Conservation (phyloP, 148 eudicot genomes). For the Vaccinium macrocarpon region DNA sequence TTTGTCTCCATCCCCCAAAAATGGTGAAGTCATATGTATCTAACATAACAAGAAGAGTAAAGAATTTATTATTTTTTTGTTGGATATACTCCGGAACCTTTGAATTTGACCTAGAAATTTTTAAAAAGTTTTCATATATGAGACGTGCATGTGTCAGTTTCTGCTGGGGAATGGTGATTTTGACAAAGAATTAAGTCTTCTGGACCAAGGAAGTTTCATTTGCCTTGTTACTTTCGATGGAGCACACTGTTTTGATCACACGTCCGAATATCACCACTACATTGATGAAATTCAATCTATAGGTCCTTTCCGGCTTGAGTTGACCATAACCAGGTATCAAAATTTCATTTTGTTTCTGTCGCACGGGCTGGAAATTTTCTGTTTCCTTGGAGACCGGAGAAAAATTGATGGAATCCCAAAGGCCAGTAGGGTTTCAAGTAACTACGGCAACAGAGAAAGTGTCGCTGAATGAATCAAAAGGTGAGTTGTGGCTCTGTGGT, state of each 20-base stretch:
- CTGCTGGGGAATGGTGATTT: conserved; percentile 51
- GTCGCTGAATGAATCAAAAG: conserved; percentile 1
- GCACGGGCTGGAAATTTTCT: too few species aligned
- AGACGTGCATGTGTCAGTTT: conserved; percentile 40
- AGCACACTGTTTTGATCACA: not conserved
- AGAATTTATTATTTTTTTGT: not conserved
- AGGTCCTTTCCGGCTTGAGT: too few species aligned
- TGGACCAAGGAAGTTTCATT: conserved; percentile 40
- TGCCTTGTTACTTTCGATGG: not conserved
- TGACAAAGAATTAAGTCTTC: conserved; percentile 59
- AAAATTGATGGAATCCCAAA: too few species aligned
- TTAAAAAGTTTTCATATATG: conserved; percentile 29
- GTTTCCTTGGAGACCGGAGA: too few species aligned
- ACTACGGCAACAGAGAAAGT: conserved; percentile 18
- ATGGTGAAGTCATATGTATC: not conserved
- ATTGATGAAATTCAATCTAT: too few species aligned
- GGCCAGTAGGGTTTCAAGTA: too few species aligned
- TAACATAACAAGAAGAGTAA: not conserved
- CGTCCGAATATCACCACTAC: too few species aligned
- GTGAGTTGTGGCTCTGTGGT: not conserved
- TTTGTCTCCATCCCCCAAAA: not conserved
- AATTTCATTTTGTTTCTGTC: too few species aligned
- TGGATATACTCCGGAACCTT: conserved; percentile 2
- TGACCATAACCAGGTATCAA: too few species aligned
- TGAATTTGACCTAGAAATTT: not conserved